Conservation (phyloP, 768 basidiomycete genomes). For the Panaeolus cyanescens region DNA sequence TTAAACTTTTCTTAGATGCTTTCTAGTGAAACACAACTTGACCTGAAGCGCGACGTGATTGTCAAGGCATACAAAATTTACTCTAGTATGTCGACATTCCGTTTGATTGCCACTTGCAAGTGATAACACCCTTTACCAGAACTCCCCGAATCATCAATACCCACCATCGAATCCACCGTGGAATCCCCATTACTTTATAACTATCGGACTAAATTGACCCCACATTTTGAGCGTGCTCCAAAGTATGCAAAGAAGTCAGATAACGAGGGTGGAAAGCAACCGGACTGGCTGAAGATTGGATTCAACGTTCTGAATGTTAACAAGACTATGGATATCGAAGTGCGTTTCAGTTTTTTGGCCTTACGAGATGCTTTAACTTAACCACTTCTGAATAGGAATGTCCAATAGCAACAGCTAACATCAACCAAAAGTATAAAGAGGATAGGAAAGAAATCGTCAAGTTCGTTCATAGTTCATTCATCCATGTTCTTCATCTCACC, state of each 20-base stretch:
- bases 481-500: conserved; percentile 6
- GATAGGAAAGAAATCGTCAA: conserved; percentile 69
- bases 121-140: conserved; percentile 33
- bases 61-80: conserved; percentile 82
- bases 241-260: conserved; percentile 33
- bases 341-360: conserved; percentile 26
- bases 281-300: conserved; percentile 82
- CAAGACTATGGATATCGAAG: conserved; percentile 90
- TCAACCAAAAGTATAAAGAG: conserved; percentile 66
- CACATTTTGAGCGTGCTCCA: conserved; percentile 87
- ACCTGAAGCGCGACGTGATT: conserved; percentile 84
- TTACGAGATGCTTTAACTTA: neutral
- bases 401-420: conserved; percentile 81
- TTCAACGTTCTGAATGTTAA: conserved; percentile 82
- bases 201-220: conserved; percentile 97
- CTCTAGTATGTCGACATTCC: conserved; percentile 44
- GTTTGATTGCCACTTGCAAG: conserved; percentile 1
- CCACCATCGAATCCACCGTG: conserved; percentile 71
- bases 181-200: conserved; percentile 88
- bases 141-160: conserved; percentile 57
- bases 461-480: conserved; percentile 38
- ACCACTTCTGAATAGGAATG: conserved; percentile 62
- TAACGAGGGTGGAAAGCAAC: conserved; percentile 32
- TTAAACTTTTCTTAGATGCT: conserved; percentile 62
- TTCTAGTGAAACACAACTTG: conserved; percentile 83